Conservation (phyloP, 306 rosid species). For the Trichosanthes cucumerina region DNA sequence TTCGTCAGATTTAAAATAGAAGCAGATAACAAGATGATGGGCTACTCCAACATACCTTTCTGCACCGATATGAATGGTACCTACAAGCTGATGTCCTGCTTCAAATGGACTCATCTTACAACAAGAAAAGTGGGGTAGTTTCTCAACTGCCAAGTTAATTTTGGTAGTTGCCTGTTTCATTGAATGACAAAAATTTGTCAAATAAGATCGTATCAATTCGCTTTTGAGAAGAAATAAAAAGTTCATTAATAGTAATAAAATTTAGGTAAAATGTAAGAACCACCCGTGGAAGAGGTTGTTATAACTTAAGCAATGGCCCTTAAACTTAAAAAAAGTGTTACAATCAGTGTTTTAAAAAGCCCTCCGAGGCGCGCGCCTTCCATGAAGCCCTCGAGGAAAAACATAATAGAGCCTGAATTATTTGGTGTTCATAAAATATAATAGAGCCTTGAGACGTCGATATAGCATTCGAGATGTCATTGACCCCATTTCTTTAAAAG, state of each 20-base stretch:
- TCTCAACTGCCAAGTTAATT: constrained; percentile 82
- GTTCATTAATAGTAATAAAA: neutral
- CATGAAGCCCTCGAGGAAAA: too few relatives aligned
- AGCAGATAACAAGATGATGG: neutral
- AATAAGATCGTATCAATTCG: neutral
- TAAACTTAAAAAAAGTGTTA: neutral
- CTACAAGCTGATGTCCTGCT: constrained; percentile 75
- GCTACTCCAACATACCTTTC: constrained; percentile 36
- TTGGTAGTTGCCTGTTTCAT: constrained; percentile 78
- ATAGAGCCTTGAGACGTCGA: too few relatives aligned
- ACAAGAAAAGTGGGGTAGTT: constrained; percentile 60
- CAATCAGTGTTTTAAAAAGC: too few relatives aligned
- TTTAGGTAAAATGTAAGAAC: neutral
- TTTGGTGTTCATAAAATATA: too few relatives aligned
- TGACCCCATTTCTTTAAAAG: too few relatives aligned
- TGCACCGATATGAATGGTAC: constrained; percentile 88
- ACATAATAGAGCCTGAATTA: too few relatives aligned
- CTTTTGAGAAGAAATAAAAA: neutral
- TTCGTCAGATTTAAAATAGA: neutral
- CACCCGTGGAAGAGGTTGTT: neutral
- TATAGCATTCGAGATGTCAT: too few relatives aligned
- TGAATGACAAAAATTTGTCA: constrained; percentile 9
- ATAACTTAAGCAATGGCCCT: neutral
- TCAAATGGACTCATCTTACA: constrained; percentile 48
- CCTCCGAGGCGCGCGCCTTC: too few relatives aligned